phyloP scores from a whole-genome alignment of 495 filamentous ascomycete species.

The Corynascus novoguineensis region DNA sequence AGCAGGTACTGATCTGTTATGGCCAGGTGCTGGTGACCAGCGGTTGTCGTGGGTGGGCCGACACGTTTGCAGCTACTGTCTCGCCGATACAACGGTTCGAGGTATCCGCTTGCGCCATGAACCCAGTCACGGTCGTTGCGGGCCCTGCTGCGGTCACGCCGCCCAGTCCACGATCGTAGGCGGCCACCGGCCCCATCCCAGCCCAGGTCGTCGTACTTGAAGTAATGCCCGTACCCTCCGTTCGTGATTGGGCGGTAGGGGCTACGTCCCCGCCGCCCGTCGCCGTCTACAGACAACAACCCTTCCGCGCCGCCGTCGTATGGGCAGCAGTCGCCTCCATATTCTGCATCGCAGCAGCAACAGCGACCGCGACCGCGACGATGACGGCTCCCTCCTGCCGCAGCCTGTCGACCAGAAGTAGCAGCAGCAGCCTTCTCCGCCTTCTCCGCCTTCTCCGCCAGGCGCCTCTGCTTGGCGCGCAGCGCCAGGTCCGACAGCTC shows the following conservation, averaged over 20 bases:
- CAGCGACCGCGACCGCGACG: background rate
- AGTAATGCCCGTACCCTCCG: background rate
- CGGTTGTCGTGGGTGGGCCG: too few species aligned
- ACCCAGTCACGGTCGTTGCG: background rate
- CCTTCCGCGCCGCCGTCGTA: too few species aligned
- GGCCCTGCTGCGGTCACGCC: background rate
- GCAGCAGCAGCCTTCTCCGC: constrained; percentile 5
- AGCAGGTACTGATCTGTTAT: background rate
- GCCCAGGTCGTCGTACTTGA: background rate
- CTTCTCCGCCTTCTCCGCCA: constrained; percentile 3
- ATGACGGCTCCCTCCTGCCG: background rate
- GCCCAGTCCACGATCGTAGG: background rate
- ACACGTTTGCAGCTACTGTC: background rate
- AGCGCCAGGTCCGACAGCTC: constrained; percentile 19
- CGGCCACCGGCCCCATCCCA: background rate
- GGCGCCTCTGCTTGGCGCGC: constrained; percentile 5
- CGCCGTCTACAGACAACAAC: too few species aligned
- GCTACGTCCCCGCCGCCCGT: too few species aligned
- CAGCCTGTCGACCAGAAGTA: background rate
- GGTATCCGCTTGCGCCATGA: background rate
- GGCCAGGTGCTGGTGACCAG: background rate
- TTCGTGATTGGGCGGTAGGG: too few species aligned
- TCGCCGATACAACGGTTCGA: background rate
- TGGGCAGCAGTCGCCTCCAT: too few species aligned
- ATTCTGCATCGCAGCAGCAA: too few species aligned